Conservation (phyloP, 306 rosid genomes). For the Quercus wislizeni region DNA sequence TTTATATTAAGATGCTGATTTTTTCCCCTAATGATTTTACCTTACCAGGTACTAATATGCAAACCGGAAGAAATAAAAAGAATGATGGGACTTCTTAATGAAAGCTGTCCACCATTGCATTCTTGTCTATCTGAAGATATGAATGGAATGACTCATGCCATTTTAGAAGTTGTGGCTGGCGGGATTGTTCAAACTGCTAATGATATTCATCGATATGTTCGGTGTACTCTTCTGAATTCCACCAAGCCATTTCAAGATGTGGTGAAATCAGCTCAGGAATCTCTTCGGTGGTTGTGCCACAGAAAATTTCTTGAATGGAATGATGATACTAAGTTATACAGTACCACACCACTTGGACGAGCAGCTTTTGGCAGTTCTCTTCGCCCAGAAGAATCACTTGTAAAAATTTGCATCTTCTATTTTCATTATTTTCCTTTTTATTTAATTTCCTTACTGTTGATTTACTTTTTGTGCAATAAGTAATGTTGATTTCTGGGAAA, state of each 20-base stretch:
- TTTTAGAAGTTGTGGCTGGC: conserved; percentile 96
- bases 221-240: conserved; percentile 93
- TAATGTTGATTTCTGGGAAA: neutral
- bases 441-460: conserved; percentile 13
- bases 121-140: conserved; percentile 94
- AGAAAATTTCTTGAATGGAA: conserved; percentile 92
- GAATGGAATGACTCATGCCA: conserved; percentile 98
- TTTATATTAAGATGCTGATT: conserved; percentile 5
- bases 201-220: conserved; percentile 86
- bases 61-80: conserved; percentile 81
- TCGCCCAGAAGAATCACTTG: conserved; percentile 96
- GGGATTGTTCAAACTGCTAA: conserved; percentile 93
- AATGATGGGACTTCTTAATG: conserved; percentile 71
- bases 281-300: conserved; percentile 92
- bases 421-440: conserved; percentile 13
- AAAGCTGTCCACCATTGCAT: conserved; percentile 75
- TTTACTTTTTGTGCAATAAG: neutral
- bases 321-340: conserved; percentile 76
- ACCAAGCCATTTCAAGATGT: conserved; percentile 93
- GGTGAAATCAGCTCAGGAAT: conserved; percentile 97
- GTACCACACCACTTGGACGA: conserved; percentile 90
- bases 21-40: conserved; percentile 12
- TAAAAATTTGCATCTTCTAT: conserved; percentile 32
- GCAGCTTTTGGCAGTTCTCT: conserved; percentile 98
- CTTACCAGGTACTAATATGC: conserved; percentile 74